Base-by-base conservation (phyloP, 2,329 filamentous ascomycete genomes). In the Colletotrichum liaoningense region DNA sequence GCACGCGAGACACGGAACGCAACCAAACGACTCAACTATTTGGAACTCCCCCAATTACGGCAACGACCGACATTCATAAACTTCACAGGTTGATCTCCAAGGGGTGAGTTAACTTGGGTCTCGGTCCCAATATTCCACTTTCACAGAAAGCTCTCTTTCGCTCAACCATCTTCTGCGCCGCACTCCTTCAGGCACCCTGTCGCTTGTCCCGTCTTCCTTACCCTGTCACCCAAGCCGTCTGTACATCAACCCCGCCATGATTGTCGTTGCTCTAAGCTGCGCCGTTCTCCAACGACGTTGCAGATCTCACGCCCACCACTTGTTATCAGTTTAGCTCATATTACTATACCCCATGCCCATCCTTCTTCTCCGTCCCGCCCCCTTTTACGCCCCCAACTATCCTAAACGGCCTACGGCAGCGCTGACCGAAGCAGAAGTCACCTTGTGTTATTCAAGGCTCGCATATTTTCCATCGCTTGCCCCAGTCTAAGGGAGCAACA, bases 381-480 rank as follows among this genome's bases (percentile, higher is more conserved):
- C 79, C 77, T 22, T 80, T 80, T 77, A 79, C 79, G 79, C 80
- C 82, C 74, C 77, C 78, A 77, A 83, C 77, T 78, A 77, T 80
- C 80, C 81, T 82, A 82, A 81, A 81, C 80, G 81, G 81, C 80
- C 78, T 78, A 79, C 81, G 79, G 81, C 84, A 80, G 83, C 81
- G 79, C 80, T 77, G 78, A 79, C 77, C 76, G 77, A 74, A 75
- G 72, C 72, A 78, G 76, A 77, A 77, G 71, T 63, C 55, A 46
- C 35, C 28, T 42, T 22, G 58, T 58, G 63, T 30, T 52, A 16
- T 57, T 26, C 54, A 42, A 7, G 24, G 49, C 19, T 11, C 22
- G 19, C 14, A 14, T 26, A n/a, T 73, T 71, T 59, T 62, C 58
- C 52, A 26, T 49, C 52, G 38, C 8, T 35, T 28, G 33, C 55